A percentile compares a stretch with the other conserved stretches of the same genome.
Evolutionary conservation across 306 rosid species (phyloP).

Genomic region (Gillenia trifoliata): DNA sequence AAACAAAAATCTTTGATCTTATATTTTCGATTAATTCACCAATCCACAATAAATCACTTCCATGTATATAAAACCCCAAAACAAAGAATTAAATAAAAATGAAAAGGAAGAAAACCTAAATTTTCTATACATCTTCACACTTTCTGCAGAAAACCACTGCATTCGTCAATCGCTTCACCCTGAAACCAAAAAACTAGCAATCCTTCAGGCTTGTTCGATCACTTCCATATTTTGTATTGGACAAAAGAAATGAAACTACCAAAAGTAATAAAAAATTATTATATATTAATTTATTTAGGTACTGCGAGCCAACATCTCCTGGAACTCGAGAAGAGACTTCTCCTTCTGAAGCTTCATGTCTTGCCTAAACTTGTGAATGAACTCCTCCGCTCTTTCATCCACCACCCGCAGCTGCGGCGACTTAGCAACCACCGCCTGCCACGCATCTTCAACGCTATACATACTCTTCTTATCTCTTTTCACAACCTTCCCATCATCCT

Average conservation of each 20-base stretch:
- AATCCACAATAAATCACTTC: neutral
- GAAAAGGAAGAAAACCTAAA: neutral
- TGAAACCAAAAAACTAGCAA: neutral
- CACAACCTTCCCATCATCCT: neutral
- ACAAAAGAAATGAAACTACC: neutral
- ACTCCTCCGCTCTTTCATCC: constrained; percentile 63
- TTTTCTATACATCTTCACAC: constrained; percentile 13
- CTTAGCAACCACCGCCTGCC: constrained; percentile 48
- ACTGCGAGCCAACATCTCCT: constrained; percentile 43
- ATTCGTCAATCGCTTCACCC: neutral
- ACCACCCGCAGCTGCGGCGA: constrained; percentile 46
- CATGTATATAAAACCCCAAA: neutral
- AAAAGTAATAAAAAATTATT: neutral
- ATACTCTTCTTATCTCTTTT: neutral
- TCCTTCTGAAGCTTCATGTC: constrained; percentile 53
- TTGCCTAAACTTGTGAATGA: constrained; percentile 49
- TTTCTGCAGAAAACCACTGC: neutral
- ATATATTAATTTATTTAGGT: constrained; percentile 9
- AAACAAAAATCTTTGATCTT: neutral
- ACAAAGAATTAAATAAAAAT: too few species aligned
- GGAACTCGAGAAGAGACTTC: constrained; percentile 36
- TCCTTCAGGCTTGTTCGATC: neutral
- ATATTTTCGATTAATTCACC: neutral
- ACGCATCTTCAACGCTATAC: constrained; percentile 46
- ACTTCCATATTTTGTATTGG: neutral